phyloP scores from a whole-genome alignment of 1,284 basidiomycete genomes.

The Sanguinoderma infundibulare region DNA sequence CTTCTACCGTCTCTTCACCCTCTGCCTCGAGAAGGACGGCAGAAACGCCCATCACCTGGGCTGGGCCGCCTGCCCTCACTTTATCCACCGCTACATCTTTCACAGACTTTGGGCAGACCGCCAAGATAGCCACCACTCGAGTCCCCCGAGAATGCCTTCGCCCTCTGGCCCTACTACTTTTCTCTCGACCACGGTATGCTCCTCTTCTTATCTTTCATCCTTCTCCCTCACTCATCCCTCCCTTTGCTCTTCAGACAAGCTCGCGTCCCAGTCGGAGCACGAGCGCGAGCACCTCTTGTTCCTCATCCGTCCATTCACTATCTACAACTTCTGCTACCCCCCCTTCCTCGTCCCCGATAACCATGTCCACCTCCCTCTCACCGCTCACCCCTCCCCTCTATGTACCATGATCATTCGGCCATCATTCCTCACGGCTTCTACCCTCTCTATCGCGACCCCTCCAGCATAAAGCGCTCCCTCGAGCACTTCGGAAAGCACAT shows the following conservation, averaged over 20 bases:
- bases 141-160: too few species aligned
- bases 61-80: slow-evolving; percentile 50
- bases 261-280: slow-evolving; percentile 49
- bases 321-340: slow-evolving; percentile 52
- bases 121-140: too few species aligned
- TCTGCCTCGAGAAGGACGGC: slow-evolving; percentile 79
- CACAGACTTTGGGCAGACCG: too few species aligned
- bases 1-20: slow-evolving; percentile 59
- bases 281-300: too few species aligned
- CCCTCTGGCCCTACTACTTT: too few species aligned
- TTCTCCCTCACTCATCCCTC: not conserved
- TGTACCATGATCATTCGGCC: too few species aligned
- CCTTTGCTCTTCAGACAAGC: slow-evolving; percentile 42
- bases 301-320: slow-evolving; percentile 62
- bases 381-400: slow-evolving; percentile 47
- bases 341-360: slow-evolving; percentile 63
- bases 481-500: too few species aligned
- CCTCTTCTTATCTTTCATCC: too few species aligned
- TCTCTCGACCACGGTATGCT: too few species aligned
- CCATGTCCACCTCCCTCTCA: slow-evolving; percentile 58
- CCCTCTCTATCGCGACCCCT: too few species aligned
- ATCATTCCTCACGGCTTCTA: too few species aligned
- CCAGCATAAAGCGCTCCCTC: too few species aligned
- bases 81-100: slow-evolving; percentile 50
- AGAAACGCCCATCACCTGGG: slow-evolving; percentile 62